These are phyloP conservation scores for Geoglossum cookeanum DNA, from an alignment of 2,329 filamentous ascomycete genomes.

Conservation along the genomic window DNA sequence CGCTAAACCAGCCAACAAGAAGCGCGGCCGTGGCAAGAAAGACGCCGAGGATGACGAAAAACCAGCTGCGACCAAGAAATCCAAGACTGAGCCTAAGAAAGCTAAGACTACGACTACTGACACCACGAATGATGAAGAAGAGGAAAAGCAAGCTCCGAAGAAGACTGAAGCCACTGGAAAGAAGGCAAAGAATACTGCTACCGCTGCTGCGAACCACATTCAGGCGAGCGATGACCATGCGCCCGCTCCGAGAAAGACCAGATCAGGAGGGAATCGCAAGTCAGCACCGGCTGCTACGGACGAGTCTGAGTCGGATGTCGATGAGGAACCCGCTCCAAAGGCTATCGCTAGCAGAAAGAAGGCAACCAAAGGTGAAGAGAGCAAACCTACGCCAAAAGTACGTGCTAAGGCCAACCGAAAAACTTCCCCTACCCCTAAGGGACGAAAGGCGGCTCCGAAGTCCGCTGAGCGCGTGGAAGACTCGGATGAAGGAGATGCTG, in stretches of 20 bases:
- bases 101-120: neutral
- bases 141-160: neutral
- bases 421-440: neutral
- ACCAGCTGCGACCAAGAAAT: slow-evolving; percentile 9
- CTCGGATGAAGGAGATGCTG: neutral
- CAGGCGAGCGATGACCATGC: neutral
- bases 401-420: neutral
- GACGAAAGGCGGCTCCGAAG: neutral
- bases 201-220: neutral
- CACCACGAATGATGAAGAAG: neutral
- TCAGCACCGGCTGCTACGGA: neutral
- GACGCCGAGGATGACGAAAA: slow-evolving; percentile 14
- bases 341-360: neutral
- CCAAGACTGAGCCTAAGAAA: slow-evolving; percentile 17
- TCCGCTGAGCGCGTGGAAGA: neutral
- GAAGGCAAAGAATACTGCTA: neutral
- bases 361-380: neutral
- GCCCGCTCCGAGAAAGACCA: neutral
- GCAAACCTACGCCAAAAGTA: neutral
- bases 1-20: slow-evolving; percentile 15
- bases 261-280: neutral
- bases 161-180: neutral
- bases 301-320: neutral
- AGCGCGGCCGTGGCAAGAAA: slow-evolving; percentile 22
- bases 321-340: neutral